A percentile compares a stretch with the other conserved stretches of the same genome.
phyloP scores from a whole-genome alignment of 805 yeast genomes.

The Candida dajiaensis region DNA sequence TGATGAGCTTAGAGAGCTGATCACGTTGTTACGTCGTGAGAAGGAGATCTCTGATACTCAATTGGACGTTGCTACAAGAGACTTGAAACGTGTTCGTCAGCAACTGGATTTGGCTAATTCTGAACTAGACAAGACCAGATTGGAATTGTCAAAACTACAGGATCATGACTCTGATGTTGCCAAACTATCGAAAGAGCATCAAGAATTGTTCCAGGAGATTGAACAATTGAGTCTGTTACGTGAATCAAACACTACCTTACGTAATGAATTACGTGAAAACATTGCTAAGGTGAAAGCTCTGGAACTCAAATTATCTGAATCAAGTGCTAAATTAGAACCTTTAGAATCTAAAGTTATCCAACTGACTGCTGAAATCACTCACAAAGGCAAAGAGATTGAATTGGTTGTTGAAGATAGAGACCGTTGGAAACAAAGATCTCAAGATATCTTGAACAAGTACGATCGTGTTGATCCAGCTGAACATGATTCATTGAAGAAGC shows the following conservation, averaged over 20 bases:
- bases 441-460: constrained; percentile 38
- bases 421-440: constrained; percentile 51
- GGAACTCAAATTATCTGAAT: constrained; percentile 31
- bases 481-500: constrained; percentile 29
- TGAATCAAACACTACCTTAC: constrained; percentile 61
- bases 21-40: constrained; percentile 63
- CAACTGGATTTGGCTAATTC: constrained; percentile 39
- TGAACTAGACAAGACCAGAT: constrained; percentile 47
- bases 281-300: constrained; percentile 30
- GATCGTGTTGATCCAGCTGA: constrained; percentile 44
- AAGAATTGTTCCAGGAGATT: constrained; percentile 43
- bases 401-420: constrained; percentile 47
- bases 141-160: constrained; percentile 37
- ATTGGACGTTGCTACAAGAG: constrained; percentile 45
- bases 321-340: constrained; percentile 36
- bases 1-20: constrained; percentile 43
- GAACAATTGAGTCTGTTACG: constrained; percentile 57
- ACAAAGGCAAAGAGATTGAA: constrained; percentile 43
- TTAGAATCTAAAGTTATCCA: constrained; percentile 33
- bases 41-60: constrained; percentile 65
- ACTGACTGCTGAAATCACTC: constrained; percentile 36
- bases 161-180: constrained; percentile 27
- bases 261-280: constrained; percentile 40
- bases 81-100: constrained; percentile 46
- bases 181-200: constrained; percentile 31